Conservation (phyloP, 225 moss, liverwort and hornwort genomes). For the Pleurozium schreberi region DNA sequence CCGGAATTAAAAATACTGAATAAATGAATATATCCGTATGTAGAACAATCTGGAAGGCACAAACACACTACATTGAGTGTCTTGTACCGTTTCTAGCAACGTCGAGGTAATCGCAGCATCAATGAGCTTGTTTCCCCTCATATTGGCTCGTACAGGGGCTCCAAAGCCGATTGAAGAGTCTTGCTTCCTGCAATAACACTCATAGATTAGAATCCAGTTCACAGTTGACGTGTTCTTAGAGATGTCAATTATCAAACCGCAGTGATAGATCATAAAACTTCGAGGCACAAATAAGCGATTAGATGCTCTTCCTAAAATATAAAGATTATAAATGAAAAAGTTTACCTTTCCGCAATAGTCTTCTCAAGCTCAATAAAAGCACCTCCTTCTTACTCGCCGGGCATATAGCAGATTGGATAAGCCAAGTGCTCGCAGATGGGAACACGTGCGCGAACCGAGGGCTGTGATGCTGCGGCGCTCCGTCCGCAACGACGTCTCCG, state of each 20-base stretch:
- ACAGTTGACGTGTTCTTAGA: not conserved
- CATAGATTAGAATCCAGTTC: not conserved
- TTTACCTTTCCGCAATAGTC: constrained; percentile 89
- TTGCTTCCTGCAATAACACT: constrained; percentile 16
- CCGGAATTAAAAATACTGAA: not conserved
- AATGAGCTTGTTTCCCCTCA: constrained; percentile 69
- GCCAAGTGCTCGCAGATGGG: not conserved
- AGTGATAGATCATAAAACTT: not conserved
- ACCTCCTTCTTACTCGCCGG: constrained; percentile 34
- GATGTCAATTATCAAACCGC: not conserved
- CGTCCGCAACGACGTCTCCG: not conserved
- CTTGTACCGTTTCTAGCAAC: constrained; percentile 71
- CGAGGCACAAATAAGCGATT: not conserved
- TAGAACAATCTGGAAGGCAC: not conserved
- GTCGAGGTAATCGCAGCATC: constrained; percentile 57
- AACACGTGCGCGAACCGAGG: not conserved
- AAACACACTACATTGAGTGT: not conserved
- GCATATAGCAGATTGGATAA: constrained; percentile 1
- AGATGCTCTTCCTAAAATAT: not conserved
- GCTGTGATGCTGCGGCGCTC: not conserved
- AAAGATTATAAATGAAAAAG: not conserved
- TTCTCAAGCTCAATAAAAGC: constrained; percentile 95
- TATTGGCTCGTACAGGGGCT: constrained; percentile 79
- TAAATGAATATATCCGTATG: not conserved
- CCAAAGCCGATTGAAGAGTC: constrained; percentile 96